Base-by-base conservation (phyloP, 2,329 filamentous ascomycete genomes). In the Arthrobotrys sinensis region DNA sequence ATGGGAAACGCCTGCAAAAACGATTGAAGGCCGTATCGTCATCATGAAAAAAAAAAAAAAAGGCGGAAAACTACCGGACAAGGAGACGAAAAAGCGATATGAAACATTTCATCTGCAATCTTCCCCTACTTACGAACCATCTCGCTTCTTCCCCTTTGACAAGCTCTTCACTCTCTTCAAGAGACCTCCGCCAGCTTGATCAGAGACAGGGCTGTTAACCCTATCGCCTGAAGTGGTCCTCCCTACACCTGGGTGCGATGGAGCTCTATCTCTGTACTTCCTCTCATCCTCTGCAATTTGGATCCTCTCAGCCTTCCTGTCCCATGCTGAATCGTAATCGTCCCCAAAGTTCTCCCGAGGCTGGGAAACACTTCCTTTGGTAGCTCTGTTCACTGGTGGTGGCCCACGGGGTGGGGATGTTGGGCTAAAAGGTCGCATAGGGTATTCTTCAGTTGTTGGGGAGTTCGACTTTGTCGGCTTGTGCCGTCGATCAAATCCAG, bases 311-410 rank as follows among this genome's bases (percentile, higher is more conserved):
- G 88, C 88, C 83, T 92, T 92, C 83, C 85, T 89, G 62, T 91
- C 89, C 82, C 90, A 91, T 11, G 89, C 89, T 60, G 87, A 86
- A 80, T 91, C 89, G 81, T 92, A 97, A 80, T 97, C 93, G 64
- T 90, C 88, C 84, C 94, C 94, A 86, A 96, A 97, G 0, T 93
- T 93, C 83, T 95, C 96, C 76, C 86, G 86, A 76, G 90, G 89
- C 80, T 86, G 85, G 21, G 76, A 80, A 11, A 82, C 82, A 28
- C 82, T 84, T 7, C 83, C 82, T 21, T 83, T 81, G 3, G 83
- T 83, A 57, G 83, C 81, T 52, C 83, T 84, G 14, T 83, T 83
- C 7, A 81, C 76, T 28, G 84, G 79, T 32, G 84, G 83, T 68
- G 82, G 82, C 7, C 55, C 55, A 24, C 81, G 81, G 7, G 75